phyloP scores from a whole-genome alignment of 2,329 filamentous ascomycete species.

The Penicillium sp. region DNA sequence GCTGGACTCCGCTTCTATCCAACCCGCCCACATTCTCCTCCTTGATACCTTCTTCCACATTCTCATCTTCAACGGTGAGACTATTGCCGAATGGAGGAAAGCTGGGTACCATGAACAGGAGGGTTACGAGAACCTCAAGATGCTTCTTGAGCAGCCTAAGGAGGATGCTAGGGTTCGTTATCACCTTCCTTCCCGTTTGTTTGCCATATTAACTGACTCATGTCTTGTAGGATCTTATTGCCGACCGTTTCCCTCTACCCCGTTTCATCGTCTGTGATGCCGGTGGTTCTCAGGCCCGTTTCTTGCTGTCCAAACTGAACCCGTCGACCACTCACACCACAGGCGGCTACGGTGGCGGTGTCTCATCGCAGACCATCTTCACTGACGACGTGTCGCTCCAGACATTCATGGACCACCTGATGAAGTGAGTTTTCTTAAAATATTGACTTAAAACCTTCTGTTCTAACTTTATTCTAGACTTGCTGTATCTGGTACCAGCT shows the following conservation, averaged over 20 bases:
- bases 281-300: constrained; percentile 96
- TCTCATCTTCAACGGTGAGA: constrained; percentile 97
- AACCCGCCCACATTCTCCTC: constrained; percentile 86
- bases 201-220: constrained; percentile 5
- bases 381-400: constrained; percentile 97
- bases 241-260: constrained; percentile 95
- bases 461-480: constrained; percentile 41
- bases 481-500: constrained; percentile 52
- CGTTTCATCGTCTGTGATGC: constrained; percentile 98
- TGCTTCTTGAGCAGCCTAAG: constrained; percentile 86
- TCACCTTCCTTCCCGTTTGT: neutral
- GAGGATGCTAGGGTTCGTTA: constrained; percentile 84
- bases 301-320: constrained; percentile 94
- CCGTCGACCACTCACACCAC: constrained; percentile 95
- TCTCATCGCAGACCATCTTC: constrained; percentile 95
- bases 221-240: constrained; percentile 78
- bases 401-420: constrained; percentile 99
- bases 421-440: constrained; percentile 70
- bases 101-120: constrained; percentile 97
- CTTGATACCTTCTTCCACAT: constrained; percentile 99
- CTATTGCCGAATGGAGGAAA: constrained; percentile 96
- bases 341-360: constrained; percentile 84
- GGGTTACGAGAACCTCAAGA: constrained; percentile 93
- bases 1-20: constrained; percentile 92
- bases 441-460: neutral